These are phyloP conservation scores for Wickerhamiella occidentalis DNA, from an alignment of 805 yeast genomes.

Conservation along the genomic window DNA sequence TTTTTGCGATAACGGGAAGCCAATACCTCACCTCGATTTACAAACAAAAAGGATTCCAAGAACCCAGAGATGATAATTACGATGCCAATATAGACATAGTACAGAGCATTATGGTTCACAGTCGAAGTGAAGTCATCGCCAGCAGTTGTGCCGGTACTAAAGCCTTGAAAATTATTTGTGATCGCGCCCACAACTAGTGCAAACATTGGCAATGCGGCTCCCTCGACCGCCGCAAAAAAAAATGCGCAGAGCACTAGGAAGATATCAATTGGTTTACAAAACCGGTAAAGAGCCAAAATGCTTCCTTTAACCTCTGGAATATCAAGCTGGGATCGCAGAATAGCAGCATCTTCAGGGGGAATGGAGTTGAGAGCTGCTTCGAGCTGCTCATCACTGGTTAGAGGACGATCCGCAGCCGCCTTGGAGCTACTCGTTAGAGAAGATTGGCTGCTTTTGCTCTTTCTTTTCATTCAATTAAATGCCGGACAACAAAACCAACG, in stretches of 20 bases:
- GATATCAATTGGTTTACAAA: conserved; percentile 26
- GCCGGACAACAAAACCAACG: too few species aligned
- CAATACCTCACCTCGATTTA: conserved; percentile 32
- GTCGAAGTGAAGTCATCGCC: conserved; percentile 26
- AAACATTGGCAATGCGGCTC: conserved; percentile 33
- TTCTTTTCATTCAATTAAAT: not conserved
- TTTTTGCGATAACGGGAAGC: conserved; percentile 31
- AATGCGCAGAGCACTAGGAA: conserved; percentile 25
- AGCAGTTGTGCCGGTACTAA: conserved; percentile 20
- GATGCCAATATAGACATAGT: conserved; percentile 31
- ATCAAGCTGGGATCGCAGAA: conserved; percentile 27
- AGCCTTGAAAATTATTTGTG: conserved; percentile 28
- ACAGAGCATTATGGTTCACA: conserved; percentile 30
- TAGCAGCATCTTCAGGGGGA: conserved; percentile 24
- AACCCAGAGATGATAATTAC: conserved; percentile 27
- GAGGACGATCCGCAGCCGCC: not conserved
- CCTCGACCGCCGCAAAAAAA: conserved; percentile 29
- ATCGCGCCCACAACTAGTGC: conserved; percentile 32
- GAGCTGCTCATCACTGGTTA: not conserved
- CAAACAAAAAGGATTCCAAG: conserved; percentile 29
- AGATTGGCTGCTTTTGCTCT: not conserved
- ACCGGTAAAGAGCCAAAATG: conserved; percentile 27
- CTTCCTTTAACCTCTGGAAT: conserved; percentile 19
- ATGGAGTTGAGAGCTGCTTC: conserved; percentile 18
- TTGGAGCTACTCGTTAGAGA: not conserved